Percentiles rank a stretch among this genome's conserved stretches.
phyloP scores from a whole-genome alignment of 148 eudicot species.

The Oxyria digyna region DNA sequence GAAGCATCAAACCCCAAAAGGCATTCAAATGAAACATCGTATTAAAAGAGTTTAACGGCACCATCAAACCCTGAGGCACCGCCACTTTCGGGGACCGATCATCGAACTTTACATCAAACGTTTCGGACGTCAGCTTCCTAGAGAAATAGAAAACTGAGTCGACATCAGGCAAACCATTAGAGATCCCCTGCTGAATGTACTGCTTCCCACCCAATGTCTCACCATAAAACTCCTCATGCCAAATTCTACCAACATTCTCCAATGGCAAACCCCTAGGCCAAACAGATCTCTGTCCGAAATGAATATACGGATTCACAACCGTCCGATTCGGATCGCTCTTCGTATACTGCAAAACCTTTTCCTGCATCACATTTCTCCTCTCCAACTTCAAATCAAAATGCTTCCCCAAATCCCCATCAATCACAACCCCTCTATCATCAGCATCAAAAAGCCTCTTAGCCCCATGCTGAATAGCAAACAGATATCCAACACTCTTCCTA shows the following conservation, averaged over 20 bases:
- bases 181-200: slow-evolving; percentile 24
- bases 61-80: slow-evolving; percentile 27
- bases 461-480: slow-evolving; percentile 28
- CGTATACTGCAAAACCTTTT: slow-evolving; percentile 17
- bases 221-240: slow-evolving; percentile 21
- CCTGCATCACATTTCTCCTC: slow-evolving; percentile 10
- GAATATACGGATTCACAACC: slow-evolving; percentile 25
- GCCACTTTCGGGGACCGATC: slow-evolving; percentile 26
- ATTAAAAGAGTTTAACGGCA: slow-evolving; percentile 25
- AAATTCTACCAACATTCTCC: slow-evolving; percentile 26
- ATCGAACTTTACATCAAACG: slow-evolving; percentile 25
- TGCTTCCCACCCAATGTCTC: slow-evolving; percentile 21
- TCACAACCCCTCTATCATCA: slow-evolving; percentile 21
- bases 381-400: slow-evolving; percentile 25
- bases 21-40: slow-evolving; percentile 22
- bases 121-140: slow-evolving; percentile 14
- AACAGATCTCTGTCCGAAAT: slow-evolving; percentile 30
- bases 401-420: slow-evolving; percentile 19
- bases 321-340: slow-evolving; percentile 17
- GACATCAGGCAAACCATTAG: slow-evolving; percentile 29
- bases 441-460: slow-evolving; percentile 26
- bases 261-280: slow-evolving; percentile 32
- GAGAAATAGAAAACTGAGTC: slow-evolving; percentile 29
- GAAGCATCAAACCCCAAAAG: slow-evolving; percentile 31
- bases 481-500: slow-evolving; percentile 31